Conservation (phyloP, 2,329 filamentous ascomycete genomes). For the Aspergillus sp. region DNA sequence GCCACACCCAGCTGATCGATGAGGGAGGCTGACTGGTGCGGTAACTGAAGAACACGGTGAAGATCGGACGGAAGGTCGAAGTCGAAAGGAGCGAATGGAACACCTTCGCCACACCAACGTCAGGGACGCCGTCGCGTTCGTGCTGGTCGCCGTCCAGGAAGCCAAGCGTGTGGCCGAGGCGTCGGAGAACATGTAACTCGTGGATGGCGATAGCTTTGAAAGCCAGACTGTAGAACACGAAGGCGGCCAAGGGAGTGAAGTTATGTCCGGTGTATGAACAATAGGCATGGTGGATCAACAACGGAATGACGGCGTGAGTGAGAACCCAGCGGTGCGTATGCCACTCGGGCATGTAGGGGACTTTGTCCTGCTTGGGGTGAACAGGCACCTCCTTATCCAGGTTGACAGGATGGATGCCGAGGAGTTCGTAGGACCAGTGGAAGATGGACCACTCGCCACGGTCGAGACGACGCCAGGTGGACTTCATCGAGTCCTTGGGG, state of each 20-base stretch:
- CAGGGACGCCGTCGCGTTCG: slow-evolving; percentile 43
- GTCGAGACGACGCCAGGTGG: slow-evolving; percentile 35
- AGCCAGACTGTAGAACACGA: slow-evolving; percentile 38
- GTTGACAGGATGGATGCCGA: slow-evolving; percentile 25
- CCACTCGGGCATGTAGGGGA: slow-evolving; percentile 39
- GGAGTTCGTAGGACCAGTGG: slow-evolving; percentile 33
- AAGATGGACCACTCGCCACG: slow-evolving; percentile 27
- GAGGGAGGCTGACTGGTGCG: slow-evolving; percentile 19
- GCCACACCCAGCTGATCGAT: slow-evolving; percentile 33
- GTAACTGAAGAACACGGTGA: slow-evolving; percentile 35
- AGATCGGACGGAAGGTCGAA: slow-evolving; percentile 29
- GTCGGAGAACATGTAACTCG: slow-evolving; percentile 38
- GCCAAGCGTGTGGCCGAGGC: slow-evolving; percentile 37
- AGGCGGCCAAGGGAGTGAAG: slow-evolving; percentile 27
- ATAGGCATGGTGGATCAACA: slow-evolving; percentile 39
- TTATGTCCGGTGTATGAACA: slow-evolving; percentile 27
- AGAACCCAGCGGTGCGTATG: slow-evolving; percentile 42
- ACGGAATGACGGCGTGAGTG: slow-evolving; percentile 35
- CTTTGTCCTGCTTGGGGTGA: slow-evolving; percentile 40
- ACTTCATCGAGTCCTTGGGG: slow-evolving; percentile 41
- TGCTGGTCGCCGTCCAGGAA: slow-evolving; percentile 47
- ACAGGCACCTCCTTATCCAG: slow-evolving; percentile 35
- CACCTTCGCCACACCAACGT: slow-evolving; percentile 36
- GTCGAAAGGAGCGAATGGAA: slow-evolving; percentile 33
- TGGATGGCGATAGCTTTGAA: slow-evolving; percentile 43